Conservation (phyloP, 1,139 yeast species). For the Yamadazyma spencermartinsiae region DNA sequence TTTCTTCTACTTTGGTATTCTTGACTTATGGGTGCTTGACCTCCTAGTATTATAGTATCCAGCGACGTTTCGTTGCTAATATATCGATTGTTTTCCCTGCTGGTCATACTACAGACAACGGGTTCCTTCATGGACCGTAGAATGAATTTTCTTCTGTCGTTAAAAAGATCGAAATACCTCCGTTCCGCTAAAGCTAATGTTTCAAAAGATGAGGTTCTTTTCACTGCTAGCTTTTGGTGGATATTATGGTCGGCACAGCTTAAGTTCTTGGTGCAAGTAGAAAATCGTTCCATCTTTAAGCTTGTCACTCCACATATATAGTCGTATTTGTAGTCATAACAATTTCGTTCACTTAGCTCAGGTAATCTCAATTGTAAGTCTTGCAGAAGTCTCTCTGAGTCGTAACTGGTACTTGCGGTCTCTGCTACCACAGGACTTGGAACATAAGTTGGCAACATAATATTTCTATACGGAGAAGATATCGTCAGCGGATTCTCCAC, state of each 20-base stretch:
- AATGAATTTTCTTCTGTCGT: constrained; percentile 2
- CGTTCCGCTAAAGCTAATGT: constrained; percentile 1
- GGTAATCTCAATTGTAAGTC: neutral
- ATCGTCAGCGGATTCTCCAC: neutral
- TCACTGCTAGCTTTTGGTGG: constrained; percentile 11
- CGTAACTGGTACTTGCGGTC: too few relatives aligned
- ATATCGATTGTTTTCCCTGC: too few relatives aligned
- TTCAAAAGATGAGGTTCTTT: constrained; percentile 10
- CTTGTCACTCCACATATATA: constrained; percentile 21
- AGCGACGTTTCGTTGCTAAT: too few relatives aligned
- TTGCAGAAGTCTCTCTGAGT: too few relatives aligned
- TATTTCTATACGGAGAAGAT: neutral
- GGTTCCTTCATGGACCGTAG: neutral
- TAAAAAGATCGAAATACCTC: neutral
- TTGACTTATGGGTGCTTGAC: constrained; percentile 6
- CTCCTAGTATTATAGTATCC: constrained; percentile 9
- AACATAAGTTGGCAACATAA: neutral
- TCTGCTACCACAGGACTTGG: too few relatives aligned
- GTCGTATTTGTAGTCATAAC: constrained; percentile 13
- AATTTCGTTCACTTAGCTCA: constrained; percentile 3
- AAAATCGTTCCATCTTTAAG: constrained; percentile 7
- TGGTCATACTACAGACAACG: too few relatives aligned
- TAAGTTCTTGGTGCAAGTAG: constrained; percentile 15
- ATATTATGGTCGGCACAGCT: constrained; percentile 17
- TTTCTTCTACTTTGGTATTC: neutral